phyloP scores from a whole-genome alignment of 306 rosid genomes.

The Vicia sativa region DNA sequence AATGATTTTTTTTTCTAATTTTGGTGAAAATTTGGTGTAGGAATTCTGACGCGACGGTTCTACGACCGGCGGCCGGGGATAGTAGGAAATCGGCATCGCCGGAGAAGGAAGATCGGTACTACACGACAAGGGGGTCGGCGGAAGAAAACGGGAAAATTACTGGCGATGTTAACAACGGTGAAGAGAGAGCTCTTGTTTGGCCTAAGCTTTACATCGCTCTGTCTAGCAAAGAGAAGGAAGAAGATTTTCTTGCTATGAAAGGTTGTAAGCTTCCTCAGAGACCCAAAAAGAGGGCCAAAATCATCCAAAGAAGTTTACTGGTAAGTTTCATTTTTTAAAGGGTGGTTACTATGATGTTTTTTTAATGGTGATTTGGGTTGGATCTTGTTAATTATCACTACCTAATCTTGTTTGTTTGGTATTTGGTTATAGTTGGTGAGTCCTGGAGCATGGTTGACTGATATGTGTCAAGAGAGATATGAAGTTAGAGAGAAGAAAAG shows the following conservation, averaged over 20 bases:
- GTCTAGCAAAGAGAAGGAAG: slow-evolving; percentile 85
- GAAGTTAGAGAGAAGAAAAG: slow-evolving; percentile 90
- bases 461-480: slow-evolving; percentile 90
- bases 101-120: slow-evolving; percentile 80
- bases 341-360: not conserved
- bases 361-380: slow-evolving; percentile 18
- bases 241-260: slow-evolving; percentile 82
- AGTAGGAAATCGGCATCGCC: slow-evolving; percentile 65
- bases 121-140: slow-evolving; percentile 69
- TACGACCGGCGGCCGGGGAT: slow-evolving; percentile 48
- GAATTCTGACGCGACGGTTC: slow-evolving; percentile 57
- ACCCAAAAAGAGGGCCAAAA: slow-evolving; percentile 80
- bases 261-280: slow-evolving; percentile 84
- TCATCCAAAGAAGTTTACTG: slow-evolving; percentile 74
- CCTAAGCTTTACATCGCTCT: slow-evolving; percentile 68
- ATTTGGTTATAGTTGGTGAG: slow-evolving; percentile 65
- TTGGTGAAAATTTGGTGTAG: slow-evolving; percentile 45
- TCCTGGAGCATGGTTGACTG: slow-evolving; percentile 89
- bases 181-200: slow-evolving; percentile 64
- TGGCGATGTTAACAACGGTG: slow-evolving; percentile 52
- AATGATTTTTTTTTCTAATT: not conserved
- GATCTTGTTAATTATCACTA: slow-evolving; percentile 34
- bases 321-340: slow-evolving; percentile 43
- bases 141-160: slow-evolving; percentile 54
- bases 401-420: slow-evolving; percentile 23